phyloP scores from a whole-genome alignment of 140 eudicot species.

The Bidens hawaiensis region DNA sequence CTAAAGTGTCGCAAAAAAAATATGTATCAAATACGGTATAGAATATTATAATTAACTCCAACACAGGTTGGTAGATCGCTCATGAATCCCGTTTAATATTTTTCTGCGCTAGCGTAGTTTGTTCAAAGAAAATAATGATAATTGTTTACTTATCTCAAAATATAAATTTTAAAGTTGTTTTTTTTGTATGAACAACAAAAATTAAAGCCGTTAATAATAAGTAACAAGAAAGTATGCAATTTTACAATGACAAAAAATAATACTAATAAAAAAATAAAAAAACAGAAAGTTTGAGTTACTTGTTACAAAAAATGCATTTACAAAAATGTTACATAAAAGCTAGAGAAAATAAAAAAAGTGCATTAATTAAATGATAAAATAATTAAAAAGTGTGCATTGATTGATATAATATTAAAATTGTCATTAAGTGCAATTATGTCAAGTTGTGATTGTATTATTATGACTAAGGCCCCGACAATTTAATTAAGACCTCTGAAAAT shows the following conservation, averaged over 20 bases:
- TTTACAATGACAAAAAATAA: not conserved
- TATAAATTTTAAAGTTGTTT: too few relatives aligned
- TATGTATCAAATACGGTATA: too few relatives aligned
- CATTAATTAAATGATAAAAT: too few relatives aligned
- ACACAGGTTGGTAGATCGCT: too few relatives aligned
- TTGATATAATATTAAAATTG: not conserved
- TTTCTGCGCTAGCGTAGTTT: not conserved
- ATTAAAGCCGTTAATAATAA: not conserved
- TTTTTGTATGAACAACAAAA: too few relatives aligned
- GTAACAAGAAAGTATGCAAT: not conserved
- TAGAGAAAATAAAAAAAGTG: not conserved
- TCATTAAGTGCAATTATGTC: slow-evolving; percentile 21
- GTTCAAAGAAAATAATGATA: not conserved
- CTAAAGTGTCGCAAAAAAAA: too few relatives aligned
- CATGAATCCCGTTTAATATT: too few relatives aligned
- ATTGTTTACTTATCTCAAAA: too few relatives aligned
- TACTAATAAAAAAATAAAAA: too few relatives aligned
- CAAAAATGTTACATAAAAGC: not conserved
- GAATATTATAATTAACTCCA: too few relatives aligned
- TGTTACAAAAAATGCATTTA: not conserved
- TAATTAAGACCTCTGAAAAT: slow-evolving; percentile 36
- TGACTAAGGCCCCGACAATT: slow-evolving; percentile 33
- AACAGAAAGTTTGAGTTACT: not conserved
- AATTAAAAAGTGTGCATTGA: not conserved
- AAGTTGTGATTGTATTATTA: slow-evolving; percentile 29